phyloP scores from a whole-genome alignment of 1,284 basidiomycete genomes.

The Ceratobasidium papillatum region DNA sequence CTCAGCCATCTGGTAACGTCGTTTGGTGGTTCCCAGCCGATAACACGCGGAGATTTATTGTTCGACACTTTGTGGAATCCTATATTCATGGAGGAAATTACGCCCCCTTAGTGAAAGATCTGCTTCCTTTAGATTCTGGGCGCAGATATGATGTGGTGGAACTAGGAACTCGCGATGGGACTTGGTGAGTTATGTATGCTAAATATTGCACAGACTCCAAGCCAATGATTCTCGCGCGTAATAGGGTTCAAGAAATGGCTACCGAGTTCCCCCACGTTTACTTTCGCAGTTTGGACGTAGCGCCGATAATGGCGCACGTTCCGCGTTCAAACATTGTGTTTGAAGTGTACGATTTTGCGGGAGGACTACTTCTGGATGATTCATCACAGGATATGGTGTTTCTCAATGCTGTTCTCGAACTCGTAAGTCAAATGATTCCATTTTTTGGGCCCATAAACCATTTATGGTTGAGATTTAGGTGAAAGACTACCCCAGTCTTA shows the following conservation, averaged over 20 bases:
- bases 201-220: not conserved
- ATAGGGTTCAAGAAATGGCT: constrained; percentile 26
- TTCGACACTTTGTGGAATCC: constrained; percentile 7
- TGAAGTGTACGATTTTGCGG: constrained; percentile 12
- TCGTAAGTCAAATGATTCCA: not conserved
- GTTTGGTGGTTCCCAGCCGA: constrained; percentile 29
- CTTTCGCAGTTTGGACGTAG: constrained; percentile 10
- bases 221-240: too few species aligned
- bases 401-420: not conserved
- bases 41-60: constrained; percentile 6
- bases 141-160: not conserved
- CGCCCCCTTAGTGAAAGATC: not conserved
- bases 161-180: not conserved
- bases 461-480: not conserved
- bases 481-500: constrained; percentile 20
- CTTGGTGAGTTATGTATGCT: not conserved
- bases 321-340: constrained; percentile 12
- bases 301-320: constrained; percentile 5
- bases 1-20: not conserved
- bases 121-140: not conserved
- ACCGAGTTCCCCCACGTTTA: constrained; percentile 11
- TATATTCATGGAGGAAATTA: not conserved
- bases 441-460: too few species aligned
- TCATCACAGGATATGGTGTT: constrained; percentile 20
- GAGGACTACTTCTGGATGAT: not conserved